Base-by-base conservation (phyloP, 495 filamentous ascomycete genomes). In the Tuber umbilicatum region DNA sequence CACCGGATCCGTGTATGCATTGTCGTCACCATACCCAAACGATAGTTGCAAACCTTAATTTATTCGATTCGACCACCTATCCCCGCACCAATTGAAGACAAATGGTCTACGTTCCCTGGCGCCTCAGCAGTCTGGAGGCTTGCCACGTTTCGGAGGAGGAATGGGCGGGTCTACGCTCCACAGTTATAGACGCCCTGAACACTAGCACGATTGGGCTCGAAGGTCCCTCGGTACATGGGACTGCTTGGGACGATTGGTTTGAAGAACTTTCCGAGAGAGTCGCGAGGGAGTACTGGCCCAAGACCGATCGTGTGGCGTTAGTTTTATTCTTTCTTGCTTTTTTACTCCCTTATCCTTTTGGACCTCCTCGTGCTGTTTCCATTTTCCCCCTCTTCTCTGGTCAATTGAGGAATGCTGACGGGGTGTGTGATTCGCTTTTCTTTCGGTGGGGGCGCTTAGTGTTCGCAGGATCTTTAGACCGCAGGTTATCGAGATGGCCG, bases 61-160 rank as follows among this genome's bases (percentile, higher is more conserved):
- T 35, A 64, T 64, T 17, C 55, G 14, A 35, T 35, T 17, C 55
- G 0, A 31, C 27, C 14, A 17, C 16, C 55, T 27, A 64, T 64
- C 55, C 31, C 55, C n/a, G n/a, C 55, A 35, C 55, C 55, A 64
- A 64, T 64, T 64, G 55, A 35, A 2, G 31, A 27, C 55, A 64
- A 64, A 64, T 64, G 55, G 55, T 64, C 55, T 64, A 64, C 55
- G 76, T 79, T 23, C 76, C 76, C 72, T 79, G 72, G 77, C 77
- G 76, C 70, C 78, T 79, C 42, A 69, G 76, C 38, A 78, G 75
- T 67, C 27, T 64, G 4, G 72, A 64, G 39, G 77, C 69, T 69
- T 79, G 77, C 41, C 69, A 70, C 45, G 77, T 79, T 74, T 78
- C 77, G 0, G 76, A 79, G 42, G 76, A 79, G 69, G 77, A 79